phyloP scores from a whole-genome alignment of 2,329 filamentous ascomycete species.

The Trichoderma sp. region DNA sequence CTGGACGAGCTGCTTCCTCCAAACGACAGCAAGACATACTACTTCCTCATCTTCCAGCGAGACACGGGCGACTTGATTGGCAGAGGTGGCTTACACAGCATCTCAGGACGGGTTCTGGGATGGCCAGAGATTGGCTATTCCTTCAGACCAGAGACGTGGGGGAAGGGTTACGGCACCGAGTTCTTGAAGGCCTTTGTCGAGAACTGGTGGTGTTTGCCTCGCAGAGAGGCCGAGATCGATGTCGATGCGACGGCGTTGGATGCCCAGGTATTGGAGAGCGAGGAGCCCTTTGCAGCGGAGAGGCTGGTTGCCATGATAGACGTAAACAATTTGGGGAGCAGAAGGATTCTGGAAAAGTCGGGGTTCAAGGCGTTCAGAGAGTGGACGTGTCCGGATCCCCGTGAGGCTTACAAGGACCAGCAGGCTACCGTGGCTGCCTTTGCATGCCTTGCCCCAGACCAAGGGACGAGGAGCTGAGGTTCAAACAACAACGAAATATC shows the following conservation, averaged over 20 bases:
- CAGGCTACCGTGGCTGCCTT: background rate
- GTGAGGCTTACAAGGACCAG: background rate
- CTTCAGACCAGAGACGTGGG: slow-evolving; percentile 51
- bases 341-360: slow-evolving; percentile 6
- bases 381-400: background rate
- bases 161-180: slow-evolving; percentile 54
- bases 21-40: slow-evolving; percentile 4
- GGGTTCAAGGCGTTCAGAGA: background rate
- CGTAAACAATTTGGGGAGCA: background rate
- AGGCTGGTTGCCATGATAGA: background rate
- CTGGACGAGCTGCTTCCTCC: slow-evolving; percentile 5
- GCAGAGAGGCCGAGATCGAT: slow-evolving; percentile 43
- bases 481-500: too few species aligned
- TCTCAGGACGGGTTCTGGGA: slow-evolving; percentile 35
- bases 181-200: slow-evolving; percentile 48
- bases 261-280: background rate
- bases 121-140: slow-evolving; percentile 61
- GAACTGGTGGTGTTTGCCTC: slow-evolving; percentile 48
- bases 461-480: background rate
- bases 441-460: background rate
- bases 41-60: slow-evolving; percentile 11
- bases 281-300: background rate
- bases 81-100: slow-evolving; percentile 16
- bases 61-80: slow-evolving; percentile 15
- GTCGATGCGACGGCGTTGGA: slow-evolving; percentile 41